Evolutionary conservation across 805 yeast genomes (phyloP).

Genomic region (Phaffomyces thermotolerans): DNA sequence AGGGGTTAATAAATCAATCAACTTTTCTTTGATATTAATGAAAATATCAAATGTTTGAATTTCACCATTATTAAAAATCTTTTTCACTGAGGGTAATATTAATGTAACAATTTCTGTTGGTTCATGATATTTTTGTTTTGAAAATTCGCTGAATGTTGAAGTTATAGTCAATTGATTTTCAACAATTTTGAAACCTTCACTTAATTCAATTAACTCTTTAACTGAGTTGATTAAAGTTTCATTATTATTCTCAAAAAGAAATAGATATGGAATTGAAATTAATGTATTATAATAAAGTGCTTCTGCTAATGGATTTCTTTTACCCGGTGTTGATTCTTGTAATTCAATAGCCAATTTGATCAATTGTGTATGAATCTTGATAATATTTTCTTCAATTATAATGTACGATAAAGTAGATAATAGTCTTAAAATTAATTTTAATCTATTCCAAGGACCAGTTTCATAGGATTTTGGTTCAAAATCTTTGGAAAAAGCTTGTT

Average conservation of each 20-base stretch:
- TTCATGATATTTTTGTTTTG: conserved; percentile 38
- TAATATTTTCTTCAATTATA: conserved; percentile 41
- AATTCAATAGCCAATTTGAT: conserved; percentile 49
- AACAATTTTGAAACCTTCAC: conserved; percentile 32
- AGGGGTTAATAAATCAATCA: conserved; percentile 12
- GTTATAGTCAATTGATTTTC: conserved; percentile 18
- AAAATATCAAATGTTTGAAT: conserved; percentile 25
- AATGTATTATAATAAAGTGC: conserved; percentile 57
- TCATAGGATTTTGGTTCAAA: conserved; percentile 27
- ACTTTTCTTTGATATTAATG: conserved; percentile 26
- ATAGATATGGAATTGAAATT: conserved; percentile 58
- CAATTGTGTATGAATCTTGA: conserved; percentile 45
- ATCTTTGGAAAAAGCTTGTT: conserved; percentile 24
- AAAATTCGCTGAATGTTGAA: conserved; percentile 19
- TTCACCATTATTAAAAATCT: conserved; percentile 14
- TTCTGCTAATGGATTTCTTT: conserved; percentile 57
- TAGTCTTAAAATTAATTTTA: conserved; percentile 67
- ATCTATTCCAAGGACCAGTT: conserved; percentile 58
- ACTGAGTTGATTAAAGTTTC: conserved; percentile 32
- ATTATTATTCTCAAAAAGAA: conserved; percentile 34
- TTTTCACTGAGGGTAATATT: conserved; percentile 41
- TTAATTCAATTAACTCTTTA: conserved; percentile 33
- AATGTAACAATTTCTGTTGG: conserved; percentile 42
- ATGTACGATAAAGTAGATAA: conserved; percentile 61
- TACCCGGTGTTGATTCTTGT: conserved; percentile 31